phyloP scores from a whole-genome alignment of 805 yeast species.

The Candida argentea region DNA sequence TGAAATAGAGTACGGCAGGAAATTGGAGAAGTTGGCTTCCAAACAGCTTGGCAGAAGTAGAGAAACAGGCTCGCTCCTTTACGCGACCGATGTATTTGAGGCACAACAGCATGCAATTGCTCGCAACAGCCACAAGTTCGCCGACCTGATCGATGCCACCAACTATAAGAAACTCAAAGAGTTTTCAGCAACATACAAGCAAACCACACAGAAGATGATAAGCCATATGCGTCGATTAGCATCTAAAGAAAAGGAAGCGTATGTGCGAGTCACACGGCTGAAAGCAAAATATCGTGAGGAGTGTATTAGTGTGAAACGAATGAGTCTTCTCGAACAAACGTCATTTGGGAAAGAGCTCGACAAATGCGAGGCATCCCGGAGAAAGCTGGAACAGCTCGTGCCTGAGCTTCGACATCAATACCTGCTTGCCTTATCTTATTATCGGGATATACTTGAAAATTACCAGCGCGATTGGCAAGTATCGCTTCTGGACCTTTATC shows the following conservation, averaged over 20 bases:
- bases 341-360: slow-evolving; percentile 69
- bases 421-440: slow-evolving; percentile 40
- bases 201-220: slow-evolving; percentile 48
- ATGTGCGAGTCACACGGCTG: slow-evolving; percentile 24
- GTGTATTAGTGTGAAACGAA: slow-evolving; percentile 48
- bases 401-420: slow-evolving; percentile 42
- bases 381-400: slow-evolving; percentile 35
- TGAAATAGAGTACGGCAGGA: slow-evolving; percentile 64
- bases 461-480: slow-evolving; percentile 69
- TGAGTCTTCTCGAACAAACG: slow-evolving; percentile 51
- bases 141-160: slow-evolving; percentile 38
- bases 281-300: slow-evolving; percentile 46
- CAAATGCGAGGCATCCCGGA: slow-evolving; percentile 44
- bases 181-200: slow-evolving; percentile 41
- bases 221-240: slow-evolving; percentile 45
- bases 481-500: slow-evolving; percentile 53
- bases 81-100: slow-evolving; percentile 48
- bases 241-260: slow-evolving; percentile 31
- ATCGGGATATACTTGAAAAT: slow-evolving; percentile 45
- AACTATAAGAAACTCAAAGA: slow-evolving; percentile 40
- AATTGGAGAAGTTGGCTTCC: slow-evolving; percentile 40
- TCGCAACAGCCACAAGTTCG: slow-evolving; percentile 44
- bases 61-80: slow-evolving; percentile 50
- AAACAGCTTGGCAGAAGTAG: slow-evolving; percentile 39
- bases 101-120: slow-evolving; percentile 52